These are phyloP conservation scores for Neurospora sp. DNA, from an alignment of 495 filamentous ascomycete species.

Conservation along the genomic window DNA sequence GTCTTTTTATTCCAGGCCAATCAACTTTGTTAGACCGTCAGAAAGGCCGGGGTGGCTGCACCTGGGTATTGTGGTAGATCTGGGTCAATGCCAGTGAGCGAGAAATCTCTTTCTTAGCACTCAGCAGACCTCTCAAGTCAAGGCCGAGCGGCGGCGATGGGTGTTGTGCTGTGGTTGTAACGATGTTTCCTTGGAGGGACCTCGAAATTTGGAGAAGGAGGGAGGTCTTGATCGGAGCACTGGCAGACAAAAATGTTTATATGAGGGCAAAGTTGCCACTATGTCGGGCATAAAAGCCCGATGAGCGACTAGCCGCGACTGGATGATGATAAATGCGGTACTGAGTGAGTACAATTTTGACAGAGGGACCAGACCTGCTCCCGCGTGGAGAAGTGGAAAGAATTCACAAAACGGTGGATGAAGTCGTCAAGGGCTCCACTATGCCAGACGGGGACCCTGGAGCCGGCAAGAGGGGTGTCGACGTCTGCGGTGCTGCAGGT, in stretches of 20 bases:
- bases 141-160: background rate
- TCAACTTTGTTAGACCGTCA: background rate
- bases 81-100: background rate
- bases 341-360: background rate
- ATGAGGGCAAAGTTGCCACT: background rate
- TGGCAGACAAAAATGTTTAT: background rate
- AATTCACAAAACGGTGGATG: background rate
- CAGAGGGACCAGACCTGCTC: background rate
- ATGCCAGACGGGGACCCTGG: background rate
- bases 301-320: background rate
- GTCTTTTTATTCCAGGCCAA: background rate
- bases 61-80: background rate
- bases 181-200: background rate
- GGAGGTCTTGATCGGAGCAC: background rate
- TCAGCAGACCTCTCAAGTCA: background rate
- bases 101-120: background rate
- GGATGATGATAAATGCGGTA: background rate
- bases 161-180: background rate
- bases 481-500: background rate
- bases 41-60: background rate
- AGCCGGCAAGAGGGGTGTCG: background rate
- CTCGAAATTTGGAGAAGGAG: background rate
- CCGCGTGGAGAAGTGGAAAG: background rate
- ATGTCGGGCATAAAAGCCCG: background rate
- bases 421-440: background rate